A percentile compares a stretch with the other conserved stretches of the same genome.
Conservation (phyloP, 2,329 filamentous ascomycete genomes). For the Trichoderma asperellum region DNA sequence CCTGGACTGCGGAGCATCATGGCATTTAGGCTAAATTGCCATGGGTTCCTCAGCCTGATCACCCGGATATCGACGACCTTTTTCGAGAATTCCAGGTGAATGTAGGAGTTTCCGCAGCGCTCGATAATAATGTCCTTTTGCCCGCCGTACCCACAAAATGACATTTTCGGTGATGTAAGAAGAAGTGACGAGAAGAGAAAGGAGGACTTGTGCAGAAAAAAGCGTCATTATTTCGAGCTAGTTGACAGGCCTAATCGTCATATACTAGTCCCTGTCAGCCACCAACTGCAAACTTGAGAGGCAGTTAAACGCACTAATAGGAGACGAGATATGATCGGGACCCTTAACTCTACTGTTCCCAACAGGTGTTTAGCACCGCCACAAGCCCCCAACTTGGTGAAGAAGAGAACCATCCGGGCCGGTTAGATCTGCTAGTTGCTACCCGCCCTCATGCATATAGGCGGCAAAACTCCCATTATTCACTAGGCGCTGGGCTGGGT, state of each 20-base stretch:
- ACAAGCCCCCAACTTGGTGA: slow-evolving; percentile 5
- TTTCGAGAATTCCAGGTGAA: slow-evolving; percentile 8
- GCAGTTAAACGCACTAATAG: slow-evolving; percentile 20
- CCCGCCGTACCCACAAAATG: slow-evolving; percentile 16
- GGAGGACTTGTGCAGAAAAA: not conserved
- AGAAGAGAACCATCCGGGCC: slow-evolving; percentile 17
- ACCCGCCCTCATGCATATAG: slow-evolving; percentile 26
- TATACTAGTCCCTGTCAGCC: not conserved
- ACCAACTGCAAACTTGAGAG: not conserved
- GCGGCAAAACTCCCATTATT: slow-evolving; percentile 16
- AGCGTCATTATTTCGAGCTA: not conserved
- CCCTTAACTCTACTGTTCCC: not conserved
- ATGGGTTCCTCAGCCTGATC: slow-evolving; percentile 22
- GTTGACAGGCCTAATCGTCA: slow-evolving; percentile 1
- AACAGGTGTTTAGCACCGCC: not conserved
- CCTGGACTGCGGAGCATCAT: slow-evolving; percentile 9
- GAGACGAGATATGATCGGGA: slow-evolving; percentile 5
- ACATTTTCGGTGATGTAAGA: slow-evolving; percentile 8
- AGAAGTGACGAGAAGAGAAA: not conserved
- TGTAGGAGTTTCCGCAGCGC: not conserved
- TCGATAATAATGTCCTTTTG: slow-evolving; percentile 7
- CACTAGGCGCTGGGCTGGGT: slow-evolving; percentile 9
- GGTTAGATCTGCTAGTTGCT: slow-evolving; percentile 25
- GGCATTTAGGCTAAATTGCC: slow-evolving; percentile 22
- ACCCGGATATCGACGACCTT: slow-evolving; percentile 22